Base-by-base conservation (phyloP, 495 filamentous ascomycete genomes). In the Articulospora tetracladia region DNA sequence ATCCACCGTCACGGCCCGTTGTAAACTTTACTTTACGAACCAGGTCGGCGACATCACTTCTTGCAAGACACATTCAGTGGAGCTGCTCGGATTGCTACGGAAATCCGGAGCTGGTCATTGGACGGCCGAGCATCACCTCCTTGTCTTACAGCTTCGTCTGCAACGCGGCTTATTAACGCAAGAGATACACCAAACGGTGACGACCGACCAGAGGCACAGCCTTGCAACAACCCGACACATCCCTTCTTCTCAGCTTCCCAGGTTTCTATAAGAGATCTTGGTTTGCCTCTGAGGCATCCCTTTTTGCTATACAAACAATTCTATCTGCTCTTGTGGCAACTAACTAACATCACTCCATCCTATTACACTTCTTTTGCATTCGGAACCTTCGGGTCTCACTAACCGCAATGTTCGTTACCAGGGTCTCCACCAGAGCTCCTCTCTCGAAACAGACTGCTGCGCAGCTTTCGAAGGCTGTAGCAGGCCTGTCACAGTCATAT, bases 401-500 rank as follows among this genome's bases (percentile, higher is more conserved):
- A 24, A 19, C 50, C 59, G 56, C 63, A 53, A 68, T 68, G 66
- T 63, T 60, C 34, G 48, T 59, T n/a, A 52, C 32, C 13, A 25
- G 47, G 55, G 39, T 41, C 26, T 15, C 20, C 36, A 22, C 51
- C 25, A 53, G 48, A 53, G 19, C 53, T 25, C 48, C 32, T 24
- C 49, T 44, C 36, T 47, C 47, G 24, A 58, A 48, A n/a, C 39
- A 68, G 27, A 61, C 62, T 3, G 66, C 62, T 36, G 48, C 60
- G 26, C 62, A 68, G 36, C 53, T 65, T 36, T 65, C 62, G 6
- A 68, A 53, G 41, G 62, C 60, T 52, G 56, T 63, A 23, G 60
- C 59, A 36, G 55, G 62, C 59, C 59, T 65, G 32, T 56, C 59
- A n/a, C 66, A 65, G 25, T 50, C 57, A 7, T 55, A 68, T 60